Evolutionary conservation across 768 basidiomycete species (phyloP), one percentile per base, ranked within the genome.

Genomic region (Boletus barrowsii): DNA sequence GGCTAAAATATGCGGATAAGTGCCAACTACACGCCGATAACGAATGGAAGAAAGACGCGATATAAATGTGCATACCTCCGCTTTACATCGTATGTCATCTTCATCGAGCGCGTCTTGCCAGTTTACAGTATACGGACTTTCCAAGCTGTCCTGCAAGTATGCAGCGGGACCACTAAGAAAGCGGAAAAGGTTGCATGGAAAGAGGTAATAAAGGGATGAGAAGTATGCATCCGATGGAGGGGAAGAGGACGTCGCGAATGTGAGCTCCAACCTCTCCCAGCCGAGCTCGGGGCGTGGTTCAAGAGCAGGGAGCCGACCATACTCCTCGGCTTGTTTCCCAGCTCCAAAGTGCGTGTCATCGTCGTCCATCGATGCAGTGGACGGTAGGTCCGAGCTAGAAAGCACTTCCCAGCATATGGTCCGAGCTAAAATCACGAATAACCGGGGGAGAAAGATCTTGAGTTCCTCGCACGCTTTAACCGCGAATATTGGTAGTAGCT

Each of bases 201-300:
- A 97, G 45, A 94, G 82, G 62, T 92, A 94, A 72, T 95, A 96
- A 56, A 97, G 75, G 42, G 79, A 79, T 3, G 86, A 86, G 72
- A 93, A 93, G 63, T 82, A 90, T 42, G 75, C 78, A 18, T 83
- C 78, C 15, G 83, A 78, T 5, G 83, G 80, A 17, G 90, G 88
- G 2, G 81, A 72, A 29, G 75, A 70, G 14, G 82, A 78, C 2
- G 75, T 75, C 10, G 79, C 74, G 65, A 88, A 83, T 1, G 82
- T 76, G 61, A 76, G 74, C 46, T 88, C 83, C 26, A 90, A 75
- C 35, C 83, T 79, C 56, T 82, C 72, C 90, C 90, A 92, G 18
- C 76, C 64, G n/a, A 88, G 69, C 47, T 83, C 81, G 17, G 78
- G 72, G n/a, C 79, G 78, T 18, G 84, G 63, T 24, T 70, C 70